Evolutionary conservation across 1,139 yeast genomes (phyloP).

Genomic region (Geotrichum fermentans): DNA sequence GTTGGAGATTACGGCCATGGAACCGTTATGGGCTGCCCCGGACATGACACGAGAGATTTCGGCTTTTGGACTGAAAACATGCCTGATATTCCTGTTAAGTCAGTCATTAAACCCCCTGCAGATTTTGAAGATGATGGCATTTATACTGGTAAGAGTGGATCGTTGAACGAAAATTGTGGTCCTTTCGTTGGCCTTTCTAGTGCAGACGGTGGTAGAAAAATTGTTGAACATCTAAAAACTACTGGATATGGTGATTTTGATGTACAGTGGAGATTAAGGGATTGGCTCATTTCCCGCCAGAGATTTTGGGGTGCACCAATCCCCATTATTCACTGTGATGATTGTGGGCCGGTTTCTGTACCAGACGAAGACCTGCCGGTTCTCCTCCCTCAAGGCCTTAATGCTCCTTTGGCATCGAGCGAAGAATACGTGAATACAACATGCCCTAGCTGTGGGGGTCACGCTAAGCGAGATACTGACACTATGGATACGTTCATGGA

Average conservation of each 20-base stretch:
- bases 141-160: constrained; percentile 51
- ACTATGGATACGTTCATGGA: constrained; percentile 99
- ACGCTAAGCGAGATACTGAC: constrained; percentile 86
- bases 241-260: constrained; percentile 45
- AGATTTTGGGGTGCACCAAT: constrained; percentile 99
- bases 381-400: constrained; percentile 60
- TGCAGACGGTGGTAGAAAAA: constrained; percentile 48
- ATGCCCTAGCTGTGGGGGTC: constrained; percentile 76
- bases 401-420: constrained; percentile 63
- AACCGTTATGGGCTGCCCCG: constrained; percentile 98
- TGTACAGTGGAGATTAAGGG: constrained; percentile 65
- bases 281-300: constrained; percentile 92
- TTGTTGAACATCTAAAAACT: constrained; percentile 44
- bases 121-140: constrained; percentile 35
- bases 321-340: constrained; percentile 80
- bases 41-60: constrained; percentile 78
- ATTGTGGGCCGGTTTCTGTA: constrained; percentile 86
- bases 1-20: constrained; percentile 78
- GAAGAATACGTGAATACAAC: constrained; percentile 64
- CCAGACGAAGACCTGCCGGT: constrained; percentile 86
- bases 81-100: constrained; percentile 44
- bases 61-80: constrained; percentile 70
- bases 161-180: constrained; percentile 49
- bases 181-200: constrained; percentile 48
- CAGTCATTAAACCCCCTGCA: constrained; percentile 44